Evolutionary conservation across 192 early-diverging fungal genomes (phyloP).

Genomic region (Gaertneriomyces semiglobifer): DNA sequence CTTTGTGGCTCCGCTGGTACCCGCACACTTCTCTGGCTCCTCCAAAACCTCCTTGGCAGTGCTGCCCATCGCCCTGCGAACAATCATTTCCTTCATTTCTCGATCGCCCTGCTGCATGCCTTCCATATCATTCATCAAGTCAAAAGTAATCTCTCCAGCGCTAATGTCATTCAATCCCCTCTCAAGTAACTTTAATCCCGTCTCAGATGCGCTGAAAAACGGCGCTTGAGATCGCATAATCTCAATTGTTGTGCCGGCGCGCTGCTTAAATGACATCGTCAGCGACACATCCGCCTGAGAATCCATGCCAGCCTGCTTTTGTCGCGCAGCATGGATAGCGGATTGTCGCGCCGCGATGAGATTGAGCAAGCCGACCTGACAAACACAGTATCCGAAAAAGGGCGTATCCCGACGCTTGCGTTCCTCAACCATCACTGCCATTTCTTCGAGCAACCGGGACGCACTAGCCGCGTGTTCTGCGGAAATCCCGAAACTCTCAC

Average conservation of each 20-base stretch:
- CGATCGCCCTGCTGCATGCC: neutral
- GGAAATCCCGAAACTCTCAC: slow-evolving; percentile 22
- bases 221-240: slow-evolving; percentile 17
- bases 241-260: slow-evolving; percentile 8
- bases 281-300: neutral
- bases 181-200: slow-evolving; percentile 17
- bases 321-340: slow-evolving; percentile 11
- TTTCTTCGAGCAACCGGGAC: slow-evolving; percentile 19
- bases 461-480: slow-evolving; percentile 25
- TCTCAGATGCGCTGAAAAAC: slow-evolving; percentile 16
- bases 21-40: slow-evolving; percentile 26
- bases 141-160: slow-evolving; percentile 26
- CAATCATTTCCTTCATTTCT: slow-evolving; percentile 17
- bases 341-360: slow-evolving; percentile 32
- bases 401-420: slow-evolving; percentile 27
- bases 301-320: neutral
- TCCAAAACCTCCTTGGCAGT: slow-evolving; percentile 20
- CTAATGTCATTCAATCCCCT: slow-evolving; percentile 24
- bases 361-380: slow-evolving; percentile 31
- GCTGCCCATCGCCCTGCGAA: slow-evolving; percentile 17
- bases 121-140: slow-evolving; percentile 16
- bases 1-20: slow-evolving; percentile 20
- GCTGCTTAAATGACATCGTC: slow-evolving; percentile 10
- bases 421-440: slow-evolving; percentile 10
- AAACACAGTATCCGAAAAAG: slow-evolving; percentile 33